A percentile compares a stretch with the other conserved stretches of the same genome.
These are phyloP conservation scores for Fusarium newnesense DNA, from an alignment of 2,329 filamentous ascomycete species.

Conservation along the genomic window DNA sequence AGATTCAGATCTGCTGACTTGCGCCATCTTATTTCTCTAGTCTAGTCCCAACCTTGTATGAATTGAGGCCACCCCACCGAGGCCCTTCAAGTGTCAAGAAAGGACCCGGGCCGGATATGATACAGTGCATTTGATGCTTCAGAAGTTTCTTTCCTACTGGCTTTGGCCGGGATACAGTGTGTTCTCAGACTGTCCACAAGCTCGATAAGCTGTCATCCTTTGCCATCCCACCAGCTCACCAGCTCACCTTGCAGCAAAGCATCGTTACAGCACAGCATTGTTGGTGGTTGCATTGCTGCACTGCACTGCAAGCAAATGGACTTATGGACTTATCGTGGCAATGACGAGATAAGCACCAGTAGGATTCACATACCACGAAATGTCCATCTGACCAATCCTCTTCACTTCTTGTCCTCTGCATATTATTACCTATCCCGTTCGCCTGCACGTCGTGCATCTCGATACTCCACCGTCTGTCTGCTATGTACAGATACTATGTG, in stretches of 20 bases:
- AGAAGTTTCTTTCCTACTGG: background rate
- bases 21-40: slow-evolving; percentile 38
- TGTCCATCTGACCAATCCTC: slow-evolving; percentile 11
- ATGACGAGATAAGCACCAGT: slow-evolving; percentile 18
- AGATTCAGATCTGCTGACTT: slow-evolving; percentile 26
- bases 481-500: slow-evolving; percentile 9
- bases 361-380: slow-evolving; percentile 18
- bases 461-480: slow-evolving; percentile 26
- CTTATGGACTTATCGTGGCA: slow-evolving; percentile 31
- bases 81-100: slow-evolving; percentile 21
- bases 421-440: slow-evolving; percentile 24
- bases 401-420: slow-evolving; percentile 20
- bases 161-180: background rate
- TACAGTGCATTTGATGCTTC: slow-evolving; percentile 26
- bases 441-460: slow-evolving; percentile 35
- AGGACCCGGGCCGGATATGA: slow-evolving; percentile 17
- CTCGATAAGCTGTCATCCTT: slow-evolving; percentile 17
- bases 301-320: slow-evolving; percentile 21
- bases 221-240: slow-evolving; percentile 41
- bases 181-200: slow-evolving; percentile 23
- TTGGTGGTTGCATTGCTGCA: slow-evolving; percentile 30
- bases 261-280: slow-evolving; percentile 40
- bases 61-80: slow-evolving; percentile 29
- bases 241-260: slow-evolving; percentile 42
- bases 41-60: slow-evolving; percentile 25